Percentiles rank a stretch among this genome's conserved stretches.
These are phyloP conservation scores for Verticillium isaacii DNA, from an alignment of 2,329 filamentous ascomycete species.

Conservation along the genomic window DNA sequence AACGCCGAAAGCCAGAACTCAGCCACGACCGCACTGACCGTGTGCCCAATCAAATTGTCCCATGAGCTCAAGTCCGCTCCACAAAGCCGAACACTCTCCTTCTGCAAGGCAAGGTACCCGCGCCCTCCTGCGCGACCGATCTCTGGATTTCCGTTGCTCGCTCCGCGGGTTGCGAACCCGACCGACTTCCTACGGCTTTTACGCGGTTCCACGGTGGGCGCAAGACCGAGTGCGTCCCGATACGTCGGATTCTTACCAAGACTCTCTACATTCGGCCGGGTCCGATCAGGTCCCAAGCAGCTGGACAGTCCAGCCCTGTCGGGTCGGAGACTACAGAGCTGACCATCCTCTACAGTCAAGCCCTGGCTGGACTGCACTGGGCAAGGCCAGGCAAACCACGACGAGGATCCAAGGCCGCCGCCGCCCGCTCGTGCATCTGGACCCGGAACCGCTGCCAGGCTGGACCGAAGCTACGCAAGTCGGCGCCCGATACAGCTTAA, in stretches of 20 bases:
- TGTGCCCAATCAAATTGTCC: background rate
- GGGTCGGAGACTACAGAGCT: background rate
- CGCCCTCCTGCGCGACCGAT: background rate
- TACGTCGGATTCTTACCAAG: background rate
- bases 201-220: too few relatives aligned
- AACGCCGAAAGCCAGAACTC: background rate
- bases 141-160: background rate
- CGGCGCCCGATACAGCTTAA: background rate
- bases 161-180: background rate
- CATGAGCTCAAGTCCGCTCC: background rate
- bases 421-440: background rate
- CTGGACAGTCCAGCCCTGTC: background rate
- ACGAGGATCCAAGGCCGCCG: background rate
- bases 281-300: background rate
- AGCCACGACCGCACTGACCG: constrained; percentile 4
- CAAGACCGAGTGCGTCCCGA: too few relatives aligned
- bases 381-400: background rate
- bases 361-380: background rate
- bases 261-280: background rate
- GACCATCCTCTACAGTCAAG: background rate
- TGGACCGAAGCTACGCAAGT: background rate
- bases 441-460: background rate
- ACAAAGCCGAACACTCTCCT: background rate
- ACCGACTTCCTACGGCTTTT: background rate
- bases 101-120: background rate